Conservation (phyloP, 768 basidiomycete genomes). For the Macrolepiota albuminosa region DNA sequence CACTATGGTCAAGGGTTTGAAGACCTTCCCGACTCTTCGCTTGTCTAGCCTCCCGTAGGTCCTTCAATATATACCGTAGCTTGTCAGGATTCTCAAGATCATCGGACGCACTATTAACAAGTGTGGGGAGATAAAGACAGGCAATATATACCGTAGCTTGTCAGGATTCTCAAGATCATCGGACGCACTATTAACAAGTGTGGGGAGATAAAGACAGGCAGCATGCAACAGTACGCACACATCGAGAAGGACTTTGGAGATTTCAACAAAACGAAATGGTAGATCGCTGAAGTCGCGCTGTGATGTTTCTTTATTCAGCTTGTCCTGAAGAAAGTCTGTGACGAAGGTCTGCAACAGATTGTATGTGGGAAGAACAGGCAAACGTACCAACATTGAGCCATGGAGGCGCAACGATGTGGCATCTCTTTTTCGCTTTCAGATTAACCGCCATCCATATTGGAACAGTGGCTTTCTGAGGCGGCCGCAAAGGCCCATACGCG, state of each 20-base stretch:
- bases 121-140: neutral
- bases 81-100: constrained; percentile 84
- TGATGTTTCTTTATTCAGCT: constrained; percentile 70
- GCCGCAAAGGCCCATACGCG: constrained; percentile 87
- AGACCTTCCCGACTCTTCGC: constrained; percentile 90
- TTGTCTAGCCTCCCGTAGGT: constrained; percentile 93
- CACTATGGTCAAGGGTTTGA: constrained; percentile 71
- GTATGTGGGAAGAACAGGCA: neutral
- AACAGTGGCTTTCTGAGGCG: constrained; percentile 79
- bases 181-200: constrained; percentile 55
- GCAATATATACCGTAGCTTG: constrained; percentile 73
- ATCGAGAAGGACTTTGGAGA: constrained; percentile 89
- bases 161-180: constrained; percentile 88
- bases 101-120: constrained; percentile 69
- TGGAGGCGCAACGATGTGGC: constrained; percentile 83
- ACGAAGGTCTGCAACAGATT: neutral
- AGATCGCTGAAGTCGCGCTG: constrained; percentile 70
- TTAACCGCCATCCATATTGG: constrained; percentile 97
- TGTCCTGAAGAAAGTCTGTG: constrained; percentile 76
- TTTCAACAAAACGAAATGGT: constrained; percentile 87
- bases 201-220: neutral
- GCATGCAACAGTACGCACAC: constrained; percentile 48
- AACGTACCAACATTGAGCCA: constrained; percentile 85
- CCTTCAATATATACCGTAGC: constrained; percentile 82
- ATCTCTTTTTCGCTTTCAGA: constrained; percentile 92